Percentiles rank a stretch among this genome's conserved stretches.
phyloP scores from a whole-genome alignment of 108 stramenopile genomes.

The Skeletonema menzelii region DNA sequence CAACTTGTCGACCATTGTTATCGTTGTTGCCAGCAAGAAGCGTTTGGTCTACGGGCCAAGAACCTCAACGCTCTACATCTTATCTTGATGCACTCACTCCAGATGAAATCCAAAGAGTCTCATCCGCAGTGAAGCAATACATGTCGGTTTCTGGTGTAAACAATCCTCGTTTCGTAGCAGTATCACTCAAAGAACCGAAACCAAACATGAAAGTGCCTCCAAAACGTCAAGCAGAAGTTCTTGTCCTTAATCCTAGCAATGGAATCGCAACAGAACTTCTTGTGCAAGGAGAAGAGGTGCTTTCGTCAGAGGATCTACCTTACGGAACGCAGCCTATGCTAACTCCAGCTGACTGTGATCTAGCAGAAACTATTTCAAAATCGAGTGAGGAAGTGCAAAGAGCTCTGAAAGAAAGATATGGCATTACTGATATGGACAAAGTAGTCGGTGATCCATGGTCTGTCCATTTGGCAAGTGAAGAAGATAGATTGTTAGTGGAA shows the following conservation, averaged over 20 bases:
- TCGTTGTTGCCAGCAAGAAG: background rate
- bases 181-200: conserved; percentile 50
- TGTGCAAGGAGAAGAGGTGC: conserved; percentile 17
- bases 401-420: conserved; percentile 52
- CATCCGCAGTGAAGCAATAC: conserved; percentile 21
- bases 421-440: conserved; percentile 41
- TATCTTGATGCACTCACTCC: conserved; percentile 42
- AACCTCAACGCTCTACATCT: conserved; percentile 15
- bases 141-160: conserved; percentile 13
- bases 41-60: conserved; percentile 27
- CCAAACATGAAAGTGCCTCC: background rate
- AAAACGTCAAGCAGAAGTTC: conserved; percentile 47
- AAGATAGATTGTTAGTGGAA: conserved; percentile 32
- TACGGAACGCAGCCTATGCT: conserved; percentile 62
- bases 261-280: conserved; percentile 51
- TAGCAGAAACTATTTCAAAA: conserved; percentile 67
- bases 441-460: conserved; percentile 74
- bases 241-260: conserved; percentile 47
- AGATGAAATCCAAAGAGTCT: conserved; percentile 40
- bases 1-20: background rate
- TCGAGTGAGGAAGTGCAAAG: conserved; percentile 30
- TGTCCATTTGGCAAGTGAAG: conserved; percentile 53
- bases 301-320: conserved; percentile 26
- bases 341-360: conserved; percentile 72
- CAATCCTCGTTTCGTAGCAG: conserved; percentile 51